Evolutionary conservation across 2,329 filamentous ascomycete genomes (phyloP).

Genomic region (Bertia moriformis): DNA sequence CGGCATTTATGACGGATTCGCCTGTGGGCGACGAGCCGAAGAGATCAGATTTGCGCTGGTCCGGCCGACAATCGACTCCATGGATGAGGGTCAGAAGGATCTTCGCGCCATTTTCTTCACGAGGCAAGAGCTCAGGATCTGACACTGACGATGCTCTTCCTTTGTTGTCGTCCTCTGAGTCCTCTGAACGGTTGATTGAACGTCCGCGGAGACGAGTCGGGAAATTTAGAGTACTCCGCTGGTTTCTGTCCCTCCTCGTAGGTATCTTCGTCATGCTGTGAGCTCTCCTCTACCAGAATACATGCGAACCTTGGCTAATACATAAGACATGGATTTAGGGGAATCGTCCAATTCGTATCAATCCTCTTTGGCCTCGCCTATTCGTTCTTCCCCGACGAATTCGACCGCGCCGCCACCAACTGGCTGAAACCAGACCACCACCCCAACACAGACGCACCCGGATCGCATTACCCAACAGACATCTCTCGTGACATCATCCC

Average conservation of each 20-base stretch:
- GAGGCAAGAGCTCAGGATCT: no score
- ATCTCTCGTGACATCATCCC: slow-evolving; percentile 27
- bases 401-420: not conserved
- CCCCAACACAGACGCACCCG: not conserved
- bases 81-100: no score
- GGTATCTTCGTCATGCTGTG: slow-evolving; percentile 1
- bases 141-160: not conserved
- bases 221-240: not conserved
- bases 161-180: not conserved
- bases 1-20: no score
- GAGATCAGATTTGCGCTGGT: no score
- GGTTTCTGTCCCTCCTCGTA: not conserved
- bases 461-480: slow-evolving; percentile 8
- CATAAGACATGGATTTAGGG: no score
- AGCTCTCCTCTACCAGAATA: not conserved
- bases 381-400: slow-evolving; percentile 1
- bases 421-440: not conserved
- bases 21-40: no score
- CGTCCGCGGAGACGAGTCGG: not conserved
- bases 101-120: no score
- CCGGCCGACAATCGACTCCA: no score
- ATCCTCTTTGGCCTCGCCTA: not conserved
- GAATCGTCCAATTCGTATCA: not conserved
- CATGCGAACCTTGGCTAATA: no score
- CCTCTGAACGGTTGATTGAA: not conserved